Percentiles rank a stretch among this genome's conserved stretches.
phyloP scores from a whole-genome alignment of 352 stramenopile species.

The Halophytophthora batemanensis region DNA sequence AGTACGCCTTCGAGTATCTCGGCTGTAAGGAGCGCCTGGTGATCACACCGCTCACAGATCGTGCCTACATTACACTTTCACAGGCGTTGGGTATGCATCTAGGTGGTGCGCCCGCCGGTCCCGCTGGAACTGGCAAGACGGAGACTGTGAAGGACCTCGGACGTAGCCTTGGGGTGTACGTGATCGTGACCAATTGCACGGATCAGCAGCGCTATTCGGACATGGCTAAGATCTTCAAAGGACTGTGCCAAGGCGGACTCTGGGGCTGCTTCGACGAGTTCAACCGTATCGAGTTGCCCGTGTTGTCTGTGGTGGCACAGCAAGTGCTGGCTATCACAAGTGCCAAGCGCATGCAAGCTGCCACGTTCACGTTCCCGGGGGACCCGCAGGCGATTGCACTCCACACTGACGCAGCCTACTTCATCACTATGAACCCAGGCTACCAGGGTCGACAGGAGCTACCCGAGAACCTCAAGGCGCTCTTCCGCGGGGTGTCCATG shows the following conservation, averaged over 20 bases:
- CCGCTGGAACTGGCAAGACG: slow-evolving; percentile 90
- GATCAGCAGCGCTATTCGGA: slow-evolving; percentile 90
- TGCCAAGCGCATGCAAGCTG: slow-evolving; percentile 50
- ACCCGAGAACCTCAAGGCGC: slow-evolving; percentile 89
- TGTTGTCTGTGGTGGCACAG: slow-evolving; percentile 91
- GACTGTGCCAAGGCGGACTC: slow-evolving; percentile 88
- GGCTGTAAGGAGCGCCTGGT: slow-evolving; percentile 89
- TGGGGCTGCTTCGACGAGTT: slow-evolving; percentile 94
- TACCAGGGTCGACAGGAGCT: slow-evolving; percentile 91
- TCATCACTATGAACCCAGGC: slow-evolving; percentile 95
- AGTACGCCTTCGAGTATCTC: slow-evolving; percentile 93
- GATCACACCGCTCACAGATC: slow-evolving; percentile 90
- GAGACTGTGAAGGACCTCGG: slow-evolving; percentile 91
- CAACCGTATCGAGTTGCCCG: slow-evolving; percentile 91
- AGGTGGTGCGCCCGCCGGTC: slow-evolving; percentile 80
- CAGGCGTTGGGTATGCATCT: slow-evolving; percentile 88
- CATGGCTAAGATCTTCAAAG: slow-evolving; percentile 94
- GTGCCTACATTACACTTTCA: slow-evolving; percentile 90
- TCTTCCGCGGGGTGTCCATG: slow-evolving; percentile 95
- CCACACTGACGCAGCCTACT: slow-evolving; percentile 66
- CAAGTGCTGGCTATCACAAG: slow-evolving; percentile 89
- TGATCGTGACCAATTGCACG: slow-evolving; percentile 93
- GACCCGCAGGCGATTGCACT: slow-evolving; percentile 57
- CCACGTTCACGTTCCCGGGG: slow-evolving; percentile 64
- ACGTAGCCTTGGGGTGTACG: slow-evolving; percentile 87